Conservation (phyloP, 345 rosid genomes). For the Camelina sativa region DNA sequence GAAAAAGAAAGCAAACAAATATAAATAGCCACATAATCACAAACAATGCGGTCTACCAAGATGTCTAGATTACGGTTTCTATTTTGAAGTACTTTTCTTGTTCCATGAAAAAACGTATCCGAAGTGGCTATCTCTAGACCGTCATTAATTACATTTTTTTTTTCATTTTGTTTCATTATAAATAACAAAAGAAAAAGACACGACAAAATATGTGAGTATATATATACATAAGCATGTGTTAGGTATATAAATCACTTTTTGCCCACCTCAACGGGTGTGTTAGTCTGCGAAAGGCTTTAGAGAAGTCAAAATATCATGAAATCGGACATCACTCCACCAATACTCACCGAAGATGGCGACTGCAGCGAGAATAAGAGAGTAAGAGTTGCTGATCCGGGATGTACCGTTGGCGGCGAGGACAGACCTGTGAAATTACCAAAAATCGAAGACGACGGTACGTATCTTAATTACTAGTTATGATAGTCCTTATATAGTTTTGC, state of each 20-base stretch:
- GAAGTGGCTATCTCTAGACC: conserved; percentile 14
- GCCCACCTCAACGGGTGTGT: conserved; percentile 12
- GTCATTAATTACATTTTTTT: not conserved
- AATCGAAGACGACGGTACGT: conserved; percentile 29
- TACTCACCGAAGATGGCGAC: conserved; percentile 19
- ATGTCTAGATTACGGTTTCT: conserved; percentile 28
- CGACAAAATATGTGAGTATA: conserved; percentile 7
- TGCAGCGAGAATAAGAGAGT: conserved; percentile 20
- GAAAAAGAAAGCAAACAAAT: not conserved
- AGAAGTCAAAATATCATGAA: conserved; percentile 11
- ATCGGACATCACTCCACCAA: not conserved
- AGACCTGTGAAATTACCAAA: conserved; percentile 28
- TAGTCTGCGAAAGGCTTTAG: not conserved
- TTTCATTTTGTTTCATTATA: not conserved
- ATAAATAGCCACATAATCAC: not conserved
- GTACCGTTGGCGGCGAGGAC: not conserved
- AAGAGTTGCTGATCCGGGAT: conserved; percentile 13
- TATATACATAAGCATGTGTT: conserved; percentile 19
- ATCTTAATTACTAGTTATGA: not conserved
- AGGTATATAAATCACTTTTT: not conserved
- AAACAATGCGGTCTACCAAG: conserved; percentile 27
- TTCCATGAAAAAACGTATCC: conserved; percentile 15
- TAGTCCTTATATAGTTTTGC: not conserved
- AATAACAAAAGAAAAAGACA: conserved; percentile 20
- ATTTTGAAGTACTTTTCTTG: not conserved